Evolutionary conservation across 139 green algal genomes (phyloP).

Genomic region (Zygnema cylindricum): DNA sequence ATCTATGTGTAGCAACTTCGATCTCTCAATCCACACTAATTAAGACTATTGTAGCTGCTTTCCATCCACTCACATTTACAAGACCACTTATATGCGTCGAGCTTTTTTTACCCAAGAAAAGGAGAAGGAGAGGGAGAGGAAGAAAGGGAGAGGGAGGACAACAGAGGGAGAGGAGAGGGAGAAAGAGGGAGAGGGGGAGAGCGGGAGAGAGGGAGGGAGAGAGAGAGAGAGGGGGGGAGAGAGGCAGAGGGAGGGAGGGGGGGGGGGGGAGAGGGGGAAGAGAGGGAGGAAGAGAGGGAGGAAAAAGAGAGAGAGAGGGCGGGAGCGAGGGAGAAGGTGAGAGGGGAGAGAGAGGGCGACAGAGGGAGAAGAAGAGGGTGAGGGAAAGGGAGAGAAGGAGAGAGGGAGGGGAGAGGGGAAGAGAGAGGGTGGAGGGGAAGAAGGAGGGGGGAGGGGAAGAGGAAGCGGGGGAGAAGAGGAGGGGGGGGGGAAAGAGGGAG

Average conservation of each 20-base stretch:
- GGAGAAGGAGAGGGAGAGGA: too few relatives aligned
- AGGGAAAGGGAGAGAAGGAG: not conserved
- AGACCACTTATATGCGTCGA: too few relatives aligned
- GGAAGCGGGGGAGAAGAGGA: not conserved
- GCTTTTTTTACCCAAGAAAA: too few relatives aligned
- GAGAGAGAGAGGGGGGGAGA: not conserved
- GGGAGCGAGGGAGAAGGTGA: too few relatives aligned
- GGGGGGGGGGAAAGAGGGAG: not conserved
- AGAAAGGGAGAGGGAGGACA: not conserved
- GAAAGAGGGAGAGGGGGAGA: not conserved
- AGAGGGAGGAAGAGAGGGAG: too few relatives aligned
- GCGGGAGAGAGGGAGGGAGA: not conserved
- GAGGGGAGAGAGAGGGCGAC: not conserved
- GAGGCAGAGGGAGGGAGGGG: not conserved
- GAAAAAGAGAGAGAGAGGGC: constrained; percentile 3
- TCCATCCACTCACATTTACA: too few relatives aligned
- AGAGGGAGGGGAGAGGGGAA: not conserved
- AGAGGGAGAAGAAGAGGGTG: not conserved
- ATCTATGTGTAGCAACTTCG: too few relatives aligned
- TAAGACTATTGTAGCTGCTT: too few relatives aligned
- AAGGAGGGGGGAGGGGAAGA: too few relatives aligned
- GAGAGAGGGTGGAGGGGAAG: too few relatives aligned
- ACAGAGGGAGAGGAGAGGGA: not conserved
- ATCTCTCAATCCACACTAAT: too few relatives aligned
- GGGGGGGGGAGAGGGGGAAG: not conserved